Conservation (phyloP, 2,329 filamentous ascomycete genomes). For the Stemphylium beticola region DNA sequence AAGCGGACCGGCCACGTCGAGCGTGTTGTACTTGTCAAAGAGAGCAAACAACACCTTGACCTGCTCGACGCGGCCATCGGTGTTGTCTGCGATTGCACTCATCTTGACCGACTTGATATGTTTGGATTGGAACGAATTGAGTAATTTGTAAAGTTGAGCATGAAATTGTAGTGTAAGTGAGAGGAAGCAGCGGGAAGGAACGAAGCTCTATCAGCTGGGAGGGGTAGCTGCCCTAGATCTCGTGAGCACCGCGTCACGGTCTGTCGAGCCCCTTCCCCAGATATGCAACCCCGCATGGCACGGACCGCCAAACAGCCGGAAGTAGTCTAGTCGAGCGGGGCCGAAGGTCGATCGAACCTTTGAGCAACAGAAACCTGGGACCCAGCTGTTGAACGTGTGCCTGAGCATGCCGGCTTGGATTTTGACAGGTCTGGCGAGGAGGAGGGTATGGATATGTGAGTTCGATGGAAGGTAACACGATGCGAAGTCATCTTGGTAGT, state of each 20-base stretch:
- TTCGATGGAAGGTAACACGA: neutral
- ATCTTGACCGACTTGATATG: conserved; percentile 39
- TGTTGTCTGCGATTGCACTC: conserved; percentile 50
- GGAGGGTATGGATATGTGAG: neutral
- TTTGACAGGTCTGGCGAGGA: neutral
- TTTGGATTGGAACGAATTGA: conserved; percentile 26
- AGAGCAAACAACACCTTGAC: conserved; percentile 68
- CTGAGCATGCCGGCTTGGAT: conserved; percentile 9
- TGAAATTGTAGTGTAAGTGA: conserved; percentile 24
- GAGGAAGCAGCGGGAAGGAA: conserved; percentile 19
- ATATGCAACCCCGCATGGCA: conserved; percentile 34
- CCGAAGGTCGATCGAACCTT: conserved; percentile 20
- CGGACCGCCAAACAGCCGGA: conserved; percentile 19
- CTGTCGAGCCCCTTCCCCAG: conserved; percentile 29
- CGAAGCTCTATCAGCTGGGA: conserved; percentile 27
- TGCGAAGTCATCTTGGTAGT: neutral
- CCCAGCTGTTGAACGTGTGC: conserved; percentile 15
- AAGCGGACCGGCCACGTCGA: conserved; percentile 64
- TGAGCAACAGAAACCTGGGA: conserved; percentile 16
- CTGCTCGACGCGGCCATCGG: conserved; percentile 59
- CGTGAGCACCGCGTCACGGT: conserved; percentile 31
- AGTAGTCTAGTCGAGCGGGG: conserved; percentile 25
- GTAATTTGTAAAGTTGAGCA: conserved; percentile 22
- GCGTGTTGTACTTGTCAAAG: conserved; percentile 62
- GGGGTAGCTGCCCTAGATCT: conserved; percentile 28